Percentiles rank a stretch among this genome's conserved stretches.
Evolutionary conservation across 1,284 basidiomycete species (phyloP).

Genomic region (Microbotryum intermedium): DNA sequence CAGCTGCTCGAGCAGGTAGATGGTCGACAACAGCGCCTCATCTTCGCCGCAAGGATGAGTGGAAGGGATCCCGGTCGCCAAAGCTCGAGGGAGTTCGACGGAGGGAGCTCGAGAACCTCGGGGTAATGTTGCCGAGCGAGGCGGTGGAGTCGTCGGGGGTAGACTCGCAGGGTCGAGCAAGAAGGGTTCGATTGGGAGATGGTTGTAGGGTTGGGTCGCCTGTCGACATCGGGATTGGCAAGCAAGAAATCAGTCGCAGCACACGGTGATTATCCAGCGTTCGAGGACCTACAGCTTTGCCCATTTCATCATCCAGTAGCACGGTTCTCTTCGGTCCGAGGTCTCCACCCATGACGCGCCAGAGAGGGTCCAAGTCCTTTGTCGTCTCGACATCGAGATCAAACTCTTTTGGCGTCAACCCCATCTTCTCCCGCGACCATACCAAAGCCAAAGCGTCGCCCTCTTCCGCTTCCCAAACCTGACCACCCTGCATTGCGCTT

Average conservation of each 20-base stretch:
- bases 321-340: conserved; percentile 15
- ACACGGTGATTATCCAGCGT: no score
- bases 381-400: conserved; percentile 18
- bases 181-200: conserved; percentile 22
- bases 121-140: no score
- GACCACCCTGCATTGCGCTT: neutral
- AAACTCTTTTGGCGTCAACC: conserved; percentile 14
- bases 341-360: conserved; percentile 5
- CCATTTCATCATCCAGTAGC: conserved; percentile 22
- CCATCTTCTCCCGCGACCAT: conserved; percentile 21
- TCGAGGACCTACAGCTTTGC: conserved; percentile 10
- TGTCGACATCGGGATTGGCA: neutral
- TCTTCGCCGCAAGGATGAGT: neutral
- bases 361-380: conserved; percentile 19
- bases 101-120: neutral
- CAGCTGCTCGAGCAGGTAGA: conserved; percentile 10
- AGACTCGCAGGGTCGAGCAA: conserved; percentile 5
- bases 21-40: conserved; percentile 2
- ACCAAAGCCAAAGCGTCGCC: conserved; percentile 19
- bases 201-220: conserved; percentile 22
- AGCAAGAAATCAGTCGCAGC: neutral
- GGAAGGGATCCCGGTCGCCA: no score
- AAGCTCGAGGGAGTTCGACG: no score
- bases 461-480: neutral
- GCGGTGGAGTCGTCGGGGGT: neutral